Conservation (phyloP, 2,329 filamentous ascomycete genomes). For the Aureobasidium uvarum region DNA sequence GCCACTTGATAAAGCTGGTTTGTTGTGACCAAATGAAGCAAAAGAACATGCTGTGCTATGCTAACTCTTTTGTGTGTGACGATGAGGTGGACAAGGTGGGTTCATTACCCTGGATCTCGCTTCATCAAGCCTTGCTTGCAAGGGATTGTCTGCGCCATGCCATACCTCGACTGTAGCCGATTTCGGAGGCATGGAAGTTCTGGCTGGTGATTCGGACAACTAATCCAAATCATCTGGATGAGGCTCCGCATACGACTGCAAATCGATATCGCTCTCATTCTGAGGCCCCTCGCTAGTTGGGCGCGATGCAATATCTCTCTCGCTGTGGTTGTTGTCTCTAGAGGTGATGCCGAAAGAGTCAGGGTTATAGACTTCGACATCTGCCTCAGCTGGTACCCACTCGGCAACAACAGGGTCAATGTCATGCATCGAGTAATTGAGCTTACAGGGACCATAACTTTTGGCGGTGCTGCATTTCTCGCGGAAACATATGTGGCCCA, state of each 20-base stretch:
- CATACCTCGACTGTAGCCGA: too few relatives aligned
- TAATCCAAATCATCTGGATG: neutral
- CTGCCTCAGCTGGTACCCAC: conserved; percentile 17
- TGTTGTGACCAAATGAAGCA: too few relatives aligned
- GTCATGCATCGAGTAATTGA: conserved; percentile 21
- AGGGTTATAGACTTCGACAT: neutral
- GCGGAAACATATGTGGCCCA: conserved; percentile 49
- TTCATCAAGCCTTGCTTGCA: too few relatives aligned
- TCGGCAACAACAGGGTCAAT: conserved; percentile 25
- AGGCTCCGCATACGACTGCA: neutral
- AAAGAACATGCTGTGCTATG: too few relatives aligned
- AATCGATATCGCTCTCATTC: neutral
- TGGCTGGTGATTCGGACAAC: neutral
- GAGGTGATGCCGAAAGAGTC: neutral
- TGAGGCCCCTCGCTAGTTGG: neutral
- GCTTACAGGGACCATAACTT: conserved; percentile 34
- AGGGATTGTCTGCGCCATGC: too few relatives aligned
- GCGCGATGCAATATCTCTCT: neutral
- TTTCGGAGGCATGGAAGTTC: neutral
- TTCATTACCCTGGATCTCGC: too few relatives aligned
- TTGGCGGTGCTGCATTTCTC: conserved; percentile 34
- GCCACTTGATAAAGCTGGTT: neutral
- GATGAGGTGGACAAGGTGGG: too few relatives aligned
- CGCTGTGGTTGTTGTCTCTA: neutral
- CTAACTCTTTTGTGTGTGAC: too few relatives aligned